These are phyloP conservation scores for Pichia rugopelliculosa DNA, from an alignment of 805 yeast genomes.

Conservation along the genomic window DNA sequence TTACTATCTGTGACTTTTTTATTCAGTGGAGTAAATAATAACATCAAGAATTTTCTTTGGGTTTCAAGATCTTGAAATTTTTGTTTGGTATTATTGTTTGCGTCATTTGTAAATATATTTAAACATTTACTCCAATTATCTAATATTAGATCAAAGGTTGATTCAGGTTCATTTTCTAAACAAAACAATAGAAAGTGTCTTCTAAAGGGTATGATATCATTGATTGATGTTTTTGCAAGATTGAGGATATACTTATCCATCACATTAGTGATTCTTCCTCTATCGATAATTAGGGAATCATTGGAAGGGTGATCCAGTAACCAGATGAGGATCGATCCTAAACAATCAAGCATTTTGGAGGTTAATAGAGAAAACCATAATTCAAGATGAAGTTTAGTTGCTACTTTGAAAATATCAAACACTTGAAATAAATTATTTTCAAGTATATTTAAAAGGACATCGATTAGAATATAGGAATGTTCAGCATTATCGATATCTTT, in stretches of 20 bases:
- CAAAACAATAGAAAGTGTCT: neutral
- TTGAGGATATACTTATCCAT: constrained; percentile 1
- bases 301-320: constrained; percentile 4
- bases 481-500: neutral
- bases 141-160: neutral
- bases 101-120: neutral
- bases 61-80: neutral
- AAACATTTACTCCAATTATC: constrained; percentile 3
- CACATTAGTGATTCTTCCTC: neutral
- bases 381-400: neutral
- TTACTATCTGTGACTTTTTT: neutral
- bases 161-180: neutral
- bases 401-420: neutral
- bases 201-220: neutral
- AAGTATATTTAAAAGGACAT: neutral
- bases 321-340: constrained; percentile 6
- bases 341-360: constrained; percentile 10
- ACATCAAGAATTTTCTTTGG: neutral
- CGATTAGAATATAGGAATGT: constrained; percentile 10
- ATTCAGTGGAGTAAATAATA: neutral
- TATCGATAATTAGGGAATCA: neutral
- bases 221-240: neutral
- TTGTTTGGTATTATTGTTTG: neutral
- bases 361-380: constrained; percentile 12
- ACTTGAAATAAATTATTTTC: neutral